A percentile compares a stretch with the other conserved stretches of the same genome.
Conservation (phyloP, 2,329 filamentous ascomycete species). For the Penicillium sp. region DNA sequence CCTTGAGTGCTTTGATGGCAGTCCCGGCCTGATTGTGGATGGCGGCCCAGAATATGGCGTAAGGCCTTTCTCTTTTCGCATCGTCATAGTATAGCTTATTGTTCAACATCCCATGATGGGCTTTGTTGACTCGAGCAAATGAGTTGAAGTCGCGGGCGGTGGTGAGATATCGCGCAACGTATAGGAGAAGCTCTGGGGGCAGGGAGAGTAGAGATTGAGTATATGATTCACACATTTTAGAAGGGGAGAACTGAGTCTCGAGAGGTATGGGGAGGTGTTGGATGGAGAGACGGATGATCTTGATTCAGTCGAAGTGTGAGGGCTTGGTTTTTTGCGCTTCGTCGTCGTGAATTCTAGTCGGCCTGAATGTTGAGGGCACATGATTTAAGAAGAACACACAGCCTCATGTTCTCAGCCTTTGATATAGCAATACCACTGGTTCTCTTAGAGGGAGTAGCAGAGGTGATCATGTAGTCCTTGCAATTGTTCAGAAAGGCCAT, state of each 20-base stretch:
- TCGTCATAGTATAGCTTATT: conserved; percentile 24
- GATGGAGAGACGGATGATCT: neutral
- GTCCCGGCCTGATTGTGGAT: conserved; percentile 15
- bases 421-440: neutral
- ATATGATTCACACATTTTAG: neutral
- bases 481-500: neutral
- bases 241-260: neutral
- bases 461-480: neutral
- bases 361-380: neutral
- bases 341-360: neutral
- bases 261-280: neutral
- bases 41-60: conserved; percentile 30
- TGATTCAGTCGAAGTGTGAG: neutral
- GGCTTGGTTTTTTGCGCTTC: neutral
- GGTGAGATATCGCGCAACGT: conserved; percentile 20
- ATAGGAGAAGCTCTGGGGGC: conserved; percentile 23
- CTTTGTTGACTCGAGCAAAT: conserved; percentile 19
- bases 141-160: conserved; percentile 12
- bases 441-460: neutral
- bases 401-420: neutral
- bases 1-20: conserved; percentile 18
- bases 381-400: neutral
- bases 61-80: conserved; percentile 4
- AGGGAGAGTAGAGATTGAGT: neutral
- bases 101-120: conserved; percentile 22